Percentiles rank a stretch among this genome's conserved stretches.
These are phyloP conservation scores for Didymella arachidicola DNA, from an alignment of 2,329 filamentous ascomycete species.

Conservation along the genomic window DNA sequence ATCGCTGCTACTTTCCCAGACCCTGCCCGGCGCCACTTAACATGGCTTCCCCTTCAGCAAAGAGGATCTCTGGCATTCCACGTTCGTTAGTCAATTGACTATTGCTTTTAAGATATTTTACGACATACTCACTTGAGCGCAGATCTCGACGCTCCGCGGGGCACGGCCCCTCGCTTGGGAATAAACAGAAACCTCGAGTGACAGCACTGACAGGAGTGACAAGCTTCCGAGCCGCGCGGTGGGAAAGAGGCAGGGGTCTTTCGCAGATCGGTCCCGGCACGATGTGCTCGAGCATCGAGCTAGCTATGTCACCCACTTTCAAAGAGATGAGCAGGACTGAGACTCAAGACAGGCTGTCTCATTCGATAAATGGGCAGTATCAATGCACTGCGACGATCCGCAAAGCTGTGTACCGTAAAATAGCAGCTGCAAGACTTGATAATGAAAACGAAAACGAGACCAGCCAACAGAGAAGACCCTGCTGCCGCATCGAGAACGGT, in stretches of 20 bases:
- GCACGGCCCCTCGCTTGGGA: constrained; percentile 3
- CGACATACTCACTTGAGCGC: neutral
- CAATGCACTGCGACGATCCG: neutral
- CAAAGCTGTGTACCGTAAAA: neutral
- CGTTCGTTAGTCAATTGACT: neutral
- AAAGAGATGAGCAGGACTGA: constrained; percentile 6
- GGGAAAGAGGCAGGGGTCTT: constrained; percentile 2
- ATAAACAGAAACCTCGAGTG: constrained; percentile 2
- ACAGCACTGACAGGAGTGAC: constrained; percentile 4
- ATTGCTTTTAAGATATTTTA: neutral
- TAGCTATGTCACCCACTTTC: neutral
- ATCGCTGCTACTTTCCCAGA: neutral
- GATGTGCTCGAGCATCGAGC: constrained; percentile 3
- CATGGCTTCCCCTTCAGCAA: neutral
- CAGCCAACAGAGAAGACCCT: constrained; percentile 3
- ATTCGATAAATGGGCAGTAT: neutral
- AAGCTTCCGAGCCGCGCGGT: constrained; percentile 9
- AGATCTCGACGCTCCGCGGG: neutral
- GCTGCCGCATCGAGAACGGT: neutral
- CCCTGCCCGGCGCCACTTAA: neutral
- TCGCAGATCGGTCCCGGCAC: neutral
- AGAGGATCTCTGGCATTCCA: neutral
- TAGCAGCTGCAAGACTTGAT: too few relatives aligned
- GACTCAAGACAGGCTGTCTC: neutral
- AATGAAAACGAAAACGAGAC: neutral